These are phyloP conservation scores for Agapanthus africanus DNA, from an alignment of 106 monocot species.

Conservation along the genomic window DNA sequence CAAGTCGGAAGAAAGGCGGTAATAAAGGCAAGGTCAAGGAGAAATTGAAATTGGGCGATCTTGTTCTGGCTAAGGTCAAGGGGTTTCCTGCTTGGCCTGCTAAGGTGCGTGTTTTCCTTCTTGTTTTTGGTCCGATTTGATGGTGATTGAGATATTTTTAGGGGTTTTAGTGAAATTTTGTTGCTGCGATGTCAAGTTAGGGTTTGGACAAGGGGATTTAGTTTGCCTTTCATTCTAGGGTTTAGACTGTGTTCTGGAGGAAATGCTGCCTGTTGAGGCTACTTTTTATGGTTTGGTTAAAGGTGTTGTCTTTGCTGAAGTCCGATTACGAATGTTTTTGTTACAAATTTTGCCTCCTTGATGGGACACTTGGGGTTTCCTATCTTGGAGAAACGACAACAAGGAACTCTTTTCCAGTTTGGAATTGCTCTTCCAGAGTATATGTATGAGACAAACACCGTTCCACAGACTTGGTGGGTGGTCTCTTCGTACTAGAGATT, in stretches of 20 bases:
- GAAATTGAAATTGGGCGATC: constrained; percentile 32
- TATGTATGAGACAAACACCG: no score
- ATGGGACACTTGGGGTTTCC: no score
- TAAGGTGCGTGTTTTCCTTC: constrained; percentile 18
- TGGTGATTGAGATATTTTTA: background rate
- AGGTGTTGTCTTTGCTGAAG: background rate
- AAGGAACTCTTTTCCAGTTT: no score
- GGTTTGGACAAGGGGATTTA: background rate
- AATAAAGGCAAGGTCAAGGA: constrained; percentile 16
- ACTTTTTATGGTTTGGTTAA: background rate
- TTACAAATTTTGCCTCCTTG: no score
- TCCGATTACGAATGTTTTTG: no score
- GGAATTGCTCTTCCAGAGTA: no score
- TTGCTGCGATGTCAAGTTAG: background rate
- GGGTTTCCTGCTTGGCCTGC: constrained; percentile 50
- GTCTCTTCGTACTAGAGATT: no score
- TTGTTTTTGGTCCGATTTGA: background rate
- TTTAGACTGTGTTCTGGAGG: background rate
- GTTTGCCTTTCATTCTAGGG: background rate
- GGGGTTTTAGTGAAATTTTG: background rate
- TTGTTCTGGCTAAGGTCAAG: constrained; percentile 53
- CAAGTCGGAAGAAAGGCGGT: constrained; percentile 12
- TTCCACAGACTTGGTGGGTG: no score
- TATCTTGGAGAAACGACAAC: no score
- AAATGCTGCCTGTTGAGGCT: background rate